Percentiles rank a stretch among this genome's conserved stretches.
Conservation (phyloP, 352 stramenopile species). For the Globisporangium cylindrosporum region DNA sequence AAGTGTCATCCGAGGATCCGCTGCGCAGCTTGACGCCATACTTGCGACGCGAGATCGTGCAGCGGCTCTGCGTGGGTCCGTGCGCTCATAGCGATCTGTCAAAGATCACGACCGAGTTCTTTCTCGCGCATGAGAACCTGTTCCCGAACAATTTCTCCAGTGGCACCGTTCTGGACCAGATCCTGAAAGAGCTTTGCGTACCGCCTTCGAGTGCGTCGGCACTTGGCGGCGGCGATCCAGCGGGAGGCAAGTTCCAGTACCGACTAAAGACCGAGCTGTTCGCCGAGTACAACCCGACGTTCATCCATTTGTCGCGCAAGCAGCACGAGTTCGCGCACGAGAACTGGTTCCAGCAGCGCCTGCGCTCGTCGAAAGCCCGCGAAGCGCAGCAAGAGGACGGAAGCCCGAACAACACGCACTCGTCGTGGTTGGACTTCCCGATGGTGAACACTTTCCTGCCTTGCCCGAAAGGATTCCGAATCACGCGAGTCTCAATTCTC, state of each 20-base stretch:
- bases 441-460: conserved; percentile 81
- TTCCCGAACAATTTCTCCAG: conserved; percentile 68
- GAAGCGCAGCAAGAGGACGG: conserved; percentile 62
- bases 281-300: conserved; percentile 83
- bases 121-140: conserved; percentile 72
- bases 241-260: conserved; percentile 73
- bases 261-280: conserved; percentile 78
- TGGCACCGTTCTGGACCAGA: conserved; percentile 63
- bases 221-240: conserved; percentile 26
- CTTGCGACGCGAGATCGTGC: conserved; percentile 71
- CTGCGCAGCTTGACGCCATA: conserved; percentile 68
- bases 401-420: conserved; percentile 61
- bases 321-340: conserved; percentile 86
- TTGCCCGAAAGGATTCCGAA: conserved; percentile 56
- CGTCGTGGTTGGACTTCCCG: conserved; percentile 77
- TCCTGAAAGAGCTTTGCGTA: conserved; percentile 75
- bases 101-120: conserved; percentile 85
- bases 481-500: conserved; percentile 59
- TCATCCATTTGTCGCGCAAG: conserved; percentile 84
- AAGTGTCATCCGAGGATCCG: conserved; percentile 39
- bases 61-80: conserved; percentile 75
- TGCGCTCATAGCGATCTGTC: conserved; percentile 83
- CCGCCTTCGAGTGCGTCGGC: conserved; percentile 22
- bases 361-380: conserved; percentile 62
- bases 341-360: conserved; percentile 82